Evolutionary conservation across 2,329 filamentous ascomycete species (phyloP).

Genomic region (Neonectria sp.): DNA sequence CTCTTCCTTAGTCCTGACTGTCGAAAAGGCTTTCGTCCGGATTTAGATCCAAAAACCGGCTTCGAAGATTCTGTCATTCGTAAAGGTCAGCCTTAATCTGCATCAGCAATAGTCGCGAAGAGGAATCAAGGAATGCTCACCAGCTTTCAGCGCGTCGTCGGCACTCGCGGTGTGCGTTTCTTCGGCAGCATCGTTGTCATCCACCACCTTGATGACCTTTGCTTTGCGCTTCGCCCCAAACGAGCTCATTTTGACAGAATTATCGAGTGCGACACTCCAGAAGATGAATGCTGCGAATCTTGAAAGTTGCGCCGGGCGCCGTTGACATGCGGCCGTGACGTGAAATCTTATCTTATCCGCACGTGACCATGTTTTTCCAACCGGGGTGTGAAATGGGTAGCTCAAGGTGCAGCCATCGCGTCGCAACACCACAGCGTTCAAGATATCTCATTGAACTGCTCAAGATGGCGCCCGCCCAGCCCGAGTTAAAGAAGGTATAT

Average conservation of each 20-base stretch:
- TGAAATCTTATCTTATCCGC: conserved; percentile 62
- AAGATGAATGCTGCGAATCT: not conserved
- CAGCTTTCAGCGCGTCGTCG: conserved; percentile 50
- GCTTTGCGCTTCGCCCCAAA: conserved; percentile 77
- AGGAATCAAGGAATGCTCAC: conserved; percentile 52
- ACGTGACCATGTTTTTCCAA: conserved; percentile 59
- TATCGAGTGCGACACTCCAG: not conserved
- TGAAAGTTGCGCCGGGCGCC: conserved; percentile 35
- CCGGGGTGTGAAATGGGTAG: conserved; percentile 42
- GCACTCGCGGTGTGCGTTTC: conserved; percentile 41
- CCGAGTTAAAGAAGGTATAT: conserved; percentile 95
- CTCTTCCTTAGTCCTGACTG: conserved; percentile 72
- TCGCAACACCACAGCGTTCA: conserved; percentile 46
- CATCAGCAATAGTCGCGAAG: conserved; percentile 52
- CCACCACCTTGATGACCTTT: conserved; percentile 80
- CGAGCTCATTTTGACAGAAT: conserved; percentile 62
- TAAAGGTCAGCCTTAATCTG: conserved; percentile 53
- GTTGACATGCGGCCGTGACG: conserved; percentile 37
- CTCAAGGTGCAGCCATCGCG: conserved; percentile 47
- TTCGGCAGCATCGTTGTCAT: conserved; percentile 69
- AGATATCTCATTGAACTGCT: conserved; percentile 46
- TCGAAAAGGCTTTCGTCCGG: conserved; percentile 67
- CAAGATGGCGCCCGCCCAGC: conserved; percentile 98
- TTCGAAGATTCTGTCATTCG: conserved; percentile 51
- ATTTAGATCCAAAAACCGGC: conserved; percentile 59